Percentiles rank a stretch among this genome's conserved stretches.
phyloP scores from a whole-genome alignment of 768 basidiomycete species.

The Auricularia heimuer region DNA sequence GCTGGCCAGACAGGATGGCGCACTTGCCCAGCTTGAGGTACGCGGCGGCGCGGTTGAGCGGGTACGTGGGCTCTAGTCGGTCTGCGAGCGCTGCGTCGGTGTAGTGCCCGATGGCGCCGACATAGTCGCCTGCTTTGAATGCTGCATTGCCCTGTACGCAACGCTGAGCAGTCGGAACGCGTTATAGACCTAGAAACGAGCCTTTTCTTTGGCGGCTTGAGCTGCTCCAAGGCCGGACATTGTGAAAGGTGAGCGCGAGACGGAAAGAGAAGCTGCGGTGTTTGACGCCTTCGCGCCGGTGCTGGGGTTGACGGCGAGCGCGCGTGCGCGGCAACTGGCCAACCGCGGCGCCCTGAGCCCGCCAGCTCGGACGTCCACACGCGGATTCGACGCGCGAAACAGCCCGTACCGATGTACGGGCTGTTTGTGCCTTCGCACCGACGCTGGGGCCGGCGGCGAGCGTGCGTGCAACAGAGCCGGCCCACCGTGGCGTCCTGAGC shows the following conservation, averaged over 20 bases:
- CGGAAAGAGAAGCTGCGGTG: not conserved
- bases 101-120: slow-evolving; percentile 77
- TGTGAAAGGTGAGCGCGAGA: not conserved
- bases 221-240: not conserved
- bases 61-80: slow-evolving; percentile 59
- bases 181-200: not conserved
- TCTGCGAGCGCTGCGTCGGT: slow-evolving; percentile 70
- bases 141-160: slow-evolving; percentile 66
- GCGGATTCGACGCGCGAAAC: too few relatives aligned
- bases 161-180: not conserved
- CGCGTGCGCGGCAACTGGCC: too few relatives aligned
- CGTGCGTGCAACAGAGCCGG: too few relatives aligned
- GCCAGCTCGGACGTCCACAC: too few relatives aligned
- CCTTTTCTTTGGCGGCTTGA: not conserved
- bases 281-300: too few relatives aligned
- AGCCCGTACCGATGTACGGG: too few relatives aligned
- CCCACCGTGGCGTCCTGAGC: too few relatives aligned
- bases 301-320: too few relatives aligned
- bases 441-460: too few relatives aligned
- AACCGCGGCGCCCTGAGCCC: too few relatives aligned
- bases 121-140: slow-evolving; percentile 74
- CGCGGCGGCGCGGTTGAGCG: slow-evolving; percentile 82
- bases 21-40: slow-evolving; percentile 94
- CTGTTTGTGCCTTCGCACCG: too few relatives aligned
- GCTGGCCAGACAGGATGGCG: slow-evolving; percentile 26